Percentiles rank a stretch among this genome's conserved stretches.
These are phyloP conservation scores for Acorus gramineus DNA, from an alignment of 106 monocot species.

Conservation along the genomic window DNA sequence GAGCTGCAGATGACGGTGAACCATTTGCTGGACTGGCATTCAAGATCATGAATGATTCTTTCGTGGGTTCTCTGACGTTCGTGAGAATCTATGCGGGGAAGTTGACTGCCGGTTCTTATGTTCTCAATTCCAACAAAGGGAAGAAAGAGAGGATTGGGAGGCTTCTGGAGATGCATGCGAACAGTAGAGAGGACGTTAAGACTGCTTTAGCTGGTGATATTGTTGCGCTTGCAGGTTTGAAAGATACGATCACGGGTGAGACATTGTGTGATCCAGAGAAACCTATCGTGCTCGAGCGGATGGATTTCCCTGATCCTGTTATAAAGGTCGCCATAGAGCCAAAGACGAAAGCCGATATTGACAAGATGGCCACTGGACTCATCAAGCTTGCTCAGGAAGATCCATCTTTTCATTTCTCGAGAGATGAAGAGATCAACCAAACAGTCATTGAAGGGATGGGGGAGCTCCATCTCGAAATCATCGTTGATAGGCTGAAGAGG, in stretches of 20 bases:
- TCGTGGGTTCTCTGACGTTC: conserved; percentile 93
- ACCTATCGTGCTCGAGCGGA: conserved; percentile 85
- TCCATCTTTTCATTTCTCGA: conserved; percentile 96
- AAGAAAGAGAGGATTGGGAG: conserved; percentile 93
- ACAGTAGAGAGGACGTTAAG: conserved; percentile 86
- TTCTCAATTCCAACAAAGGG: conserved; percentile 90
- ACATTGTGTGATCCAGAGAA: conserved; percentile 87
- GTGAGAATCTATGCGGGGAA: conserved; percentile 84
- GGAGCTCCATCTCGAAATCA: conserved; percentile 97
- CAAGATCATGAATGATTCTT: conserved; percentile 97
- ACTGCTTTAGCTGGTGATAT: conserved; percentile 80
- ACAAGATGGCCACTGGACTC: conserved; percentile 87
- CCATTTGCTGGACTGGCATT: conserved; percentile 95
- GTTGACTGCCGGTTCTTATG: conserved; percentile 76
- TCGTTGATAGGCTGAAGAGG: conserved; percentile 87
- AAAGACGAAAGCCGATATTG: conserved; percentile 95
- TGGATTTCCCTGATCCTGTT: conserved; percentile 99
- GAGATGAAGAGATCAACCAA: conserved; percentile 97
- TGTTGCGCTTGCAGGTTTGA: conserved; percentile 85
- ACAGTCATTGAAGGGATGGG: conserved; percentile 99
- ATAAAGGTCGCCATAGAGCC: conserved; percentile 99
- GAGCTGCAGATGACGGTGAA: conserved; percentile 62
- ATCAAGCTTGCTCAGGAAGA: conserved; percentile 98
- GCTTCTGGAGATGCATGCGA: conserved; percentile 98
- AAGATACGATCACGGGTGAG: conserved; percentile 94